A percentile compares a stretch with the other conserved stretches of the same genome.
phyloP scores from a whole-genome alignment of 2,329 filamentous ascomycete genomes.

The Truncatella angustata region DNA sequence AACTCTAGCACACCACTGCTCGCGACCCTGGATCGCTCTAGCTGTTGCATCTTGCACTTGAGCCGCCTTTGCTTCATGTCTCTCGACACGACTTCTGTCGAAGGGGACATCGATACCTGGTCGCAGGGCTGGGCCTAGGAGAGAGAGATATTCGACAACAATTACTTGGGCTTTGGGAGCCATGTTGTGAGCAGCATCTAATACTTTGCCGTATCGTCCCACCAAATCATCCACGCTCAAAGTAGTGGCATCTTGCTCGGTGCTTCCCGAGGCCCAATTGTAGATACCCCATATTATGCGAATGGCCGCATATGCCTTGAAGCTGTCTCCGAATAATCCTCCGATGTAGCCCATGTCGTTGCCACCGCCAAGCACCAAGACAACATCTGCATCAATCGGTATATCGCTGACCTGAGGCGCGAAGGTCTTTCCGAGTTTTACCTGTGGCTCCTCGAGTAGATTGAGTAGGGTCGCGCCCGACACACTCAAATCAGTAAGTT shows the following conservation, averaged over 20 bases:
- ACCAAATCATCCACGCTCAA: constrained; percentile 22
- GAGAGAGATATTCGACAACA: constrained; percentile 36
- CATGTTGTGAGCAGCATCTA: constrained; percentile 26
- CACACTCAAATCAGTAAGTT: constrained; percentile 30
- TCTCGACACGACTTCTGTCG: constrained; percentile 20
- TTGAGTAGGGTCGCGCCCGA: constrained; percentile 37
- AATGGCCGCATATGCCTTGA: neutral
- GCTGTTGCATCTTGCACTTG: constrained; percentile 23
- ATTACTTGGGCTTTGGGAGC: constrained; percentile 41
- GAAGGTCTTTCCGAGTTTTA: constrained; percentile 20
- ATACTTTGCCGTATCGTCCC: constrained; percentile 21
- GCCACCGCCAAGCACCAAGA: constrained; percentile 35
- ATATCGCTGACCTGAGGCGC: constrained; percentile 33
- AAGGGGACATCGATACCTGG: constrained; percentile 25
- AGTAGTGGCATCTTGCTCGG: neutral
- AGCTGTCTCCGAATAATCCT: constrained; percentile 23
- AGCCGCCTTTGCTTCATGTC: constrained; percentile 21
- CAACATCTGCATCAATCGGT: constrained; percentile 32
- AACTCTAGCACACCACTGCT: constrained; percentile 25
- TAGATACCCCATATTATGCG: neutral
- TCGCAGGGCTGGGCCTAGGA: constrained; percentile 27
- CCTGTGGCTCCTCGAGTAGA: constrained; percentile 32
- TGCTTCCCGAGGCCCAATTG: neutral
- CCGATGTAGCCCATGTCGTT: constrained; percentile 37
- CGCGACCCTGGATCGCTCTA: constrained; percentile 20